Percentiles rank a stretch among this genome's conserved stretches.
phyloP scores from a whole-genome alignment of 2,329 filamentous ascomycete species.

The Pyrenophora seminiperda region DNA sequence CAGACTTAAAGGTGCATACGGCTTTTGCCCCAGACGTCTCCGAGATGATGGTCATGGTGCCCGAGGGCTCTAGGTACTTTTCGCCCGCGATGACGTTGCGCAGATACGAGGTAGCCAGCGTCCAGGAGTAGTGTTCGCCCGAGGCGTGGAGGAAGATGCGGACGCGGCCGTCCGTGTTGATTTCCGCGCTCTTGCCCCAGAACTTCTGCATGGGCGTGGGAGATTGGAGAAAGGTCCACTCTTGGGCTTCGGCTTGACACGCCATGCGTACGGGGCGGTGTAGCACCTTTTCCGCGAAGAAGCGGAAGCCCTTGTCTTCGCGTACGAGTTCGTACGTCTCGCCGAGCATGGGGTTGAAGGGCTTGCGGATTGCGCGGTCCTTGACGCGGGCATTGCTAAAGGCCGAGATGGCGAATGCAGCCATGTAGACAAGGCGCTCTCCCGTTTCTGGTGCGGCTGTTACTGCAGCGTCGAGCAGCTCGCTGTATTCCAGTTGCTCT shows the following conservation, averaged over 20 bases:
- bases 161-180: slow-evolving; percentile 88
- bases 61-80: slow-evolving; percentile 95
- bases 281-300: slow-evolving; percentile 93
- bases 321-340: slow-evolving; percentile 94
- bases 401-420: slow-evolving; percentile 87
- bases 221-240: slow-evolving; percentile 87
- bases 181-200: slow-evolving; percentile 95
- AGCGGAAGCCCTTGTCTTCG: slow-evolving; percentile 83
- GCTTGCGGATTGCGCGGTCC: slow-evolving; percentile 91
- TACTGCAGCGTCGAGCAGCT: slow-evolving; percentile 73
- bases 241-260: slow-evolving; percentile 84
- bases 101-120: slow-evolving; percentile 83
- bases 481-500: slow-evolving; percentile 89
- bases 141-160: slow-evolving; percentile 75
- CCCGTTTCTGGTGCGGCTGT: slow-evolving; percentile 59
- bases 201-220: slow-evolving; percentile 94
- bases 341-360: slow-evolving; percentile 94
- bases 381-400: slow-evolving; percentile 83
- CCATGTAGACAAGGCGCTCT: slow-evolving; percentile 81
- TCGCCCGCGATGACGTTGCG: slow-evolving; percentile 97
- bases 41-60: slow-evolving; percentile 82
- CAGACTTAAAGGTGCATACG: slow-evolving; percentile 87
- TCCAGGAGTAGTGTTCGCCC: slow-evolving; percentile 88
- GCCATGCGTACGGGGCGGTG: slow-evolving; percentile 92
- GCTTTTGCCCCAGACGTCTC: slow-evolving; percentile 84